Conservation (phyloP, 257 asterid species). For the Cordia subcordata region DNA sequence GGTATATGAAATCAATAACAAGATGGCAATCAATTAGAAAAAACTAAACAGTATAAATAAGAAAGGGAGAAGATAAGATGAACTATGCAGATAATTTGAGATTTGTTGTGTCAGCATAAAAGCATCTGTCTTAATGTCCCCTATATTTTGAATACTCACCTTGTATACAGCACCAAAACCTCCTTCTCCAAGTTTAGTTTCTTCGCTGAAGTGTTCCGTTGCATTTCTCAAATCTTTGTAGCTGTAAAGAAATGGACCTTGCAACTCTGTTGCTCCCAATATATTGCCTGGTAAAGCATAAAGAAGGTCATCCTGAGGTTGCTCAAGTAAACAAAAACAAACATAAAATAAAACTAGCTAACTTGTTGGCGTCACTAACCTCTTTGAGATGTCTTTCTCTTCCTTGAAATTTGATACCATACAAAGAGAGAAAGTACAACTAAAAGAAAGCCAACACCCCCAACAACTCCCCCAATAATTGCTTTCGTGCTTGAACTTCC, state of each 20-base stretch:
- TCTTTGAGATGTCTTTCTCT: conserved; percentile 32
- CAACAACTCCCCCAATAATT: conserved; percentile 65
- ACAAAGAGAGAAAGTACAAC: conserved; percentile 35
- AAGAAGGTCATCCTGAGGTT: no score
- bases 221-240: conserved; percentile 64
- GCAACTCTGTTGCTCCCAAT: conserved; percentile 68
- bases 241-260: conserved; percentile 61
- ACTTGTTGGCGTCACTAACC: conserved; percentile 35
- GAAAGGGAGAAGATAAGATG: neutral
- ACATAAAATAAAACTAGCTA: no score
- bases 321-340: no score
- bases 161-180: conserved; percentile 81
- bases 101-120: no score
- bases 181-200: conserved; percentile 75
- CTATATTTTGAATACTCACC: conserved; percentile 26
- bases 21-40: neutral
- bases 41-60: neutral
- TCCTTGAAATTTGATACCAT: conserved; percentile 47
- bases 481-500: conserved; percentile 62
- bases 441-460: conserved; percentile 59
- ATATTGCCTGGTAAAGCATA: conserved; percentile 16
- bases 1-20: conserved; percentile 10
- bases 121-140: neutral
- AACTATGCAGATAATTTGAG: neutral
- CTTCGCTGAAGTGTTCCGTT: conserved; percentile 58